These are phyloP conservation scores for Citrullus mucosospermus DNA, from an alignment of 306 rosid species.

Conservation along the genomic window DNA sequence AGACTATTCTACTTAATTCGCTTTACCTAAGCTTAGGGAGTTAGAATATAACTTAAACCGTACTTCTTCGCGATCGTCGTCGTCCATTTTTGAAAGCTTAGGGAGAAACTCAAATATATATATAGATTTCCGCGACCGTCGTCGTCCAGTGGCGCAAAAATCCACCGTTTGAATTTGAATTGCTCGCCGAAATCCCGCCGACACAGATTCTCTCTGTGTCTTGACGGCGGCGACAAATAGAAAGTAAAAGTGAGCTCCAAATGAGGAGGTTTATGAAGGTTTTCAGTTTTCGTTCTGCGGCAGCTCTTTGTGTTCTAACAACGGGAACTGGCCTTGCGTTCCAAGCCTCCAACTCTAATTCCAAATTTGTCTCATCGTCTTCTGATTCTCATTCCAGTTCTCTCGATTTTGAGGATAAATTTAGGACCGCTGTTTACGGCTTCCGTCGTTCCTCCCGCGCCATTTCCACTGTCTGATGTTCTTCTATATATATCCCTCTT, in stretches of 20 bases:
- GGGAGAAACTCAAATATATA: too few species aligned
- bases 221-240: background rate
- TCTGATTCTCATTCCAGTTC: slow-evolving; percentile 2
- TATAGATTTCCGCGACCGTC: too few species aligned
- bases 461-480: slow-evolving; percentile 37
- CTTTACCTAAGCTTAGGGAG: too few species aligned
- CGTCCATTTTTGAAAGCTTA: too few species aligned
- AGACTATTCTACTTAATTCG: too few species aligned
- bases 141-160: background rate
- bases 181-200: background rate
- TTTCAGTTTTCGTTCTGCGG: slow-evolving; percentile 11
- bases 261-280: background rate
- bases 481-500: background rate
- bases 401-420: slow-evolving; percentile 9
- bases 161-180: background rate
- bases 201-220: background rate
- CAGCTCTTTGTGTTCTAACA: slow-evolving; percentile 16
- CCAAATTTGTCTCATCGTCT: slow-evolving; percentile 9
- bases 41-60: too few species aligned
- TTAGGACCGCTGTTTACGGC: slow-evolving; percentile 31
- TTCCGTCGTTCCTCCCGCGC: slow-evolving; percentile 68
- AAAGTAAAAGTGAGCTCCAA: background rate
- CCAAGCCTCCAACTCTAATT: slow-evolving; percentile 12
- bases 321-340: slow-evolving; percentile 17
- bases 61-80: too few species aligned